Conservation (phyloP, 495 filamentous ascomycete genomes). For the Tetracladium setigerum region DNA sequence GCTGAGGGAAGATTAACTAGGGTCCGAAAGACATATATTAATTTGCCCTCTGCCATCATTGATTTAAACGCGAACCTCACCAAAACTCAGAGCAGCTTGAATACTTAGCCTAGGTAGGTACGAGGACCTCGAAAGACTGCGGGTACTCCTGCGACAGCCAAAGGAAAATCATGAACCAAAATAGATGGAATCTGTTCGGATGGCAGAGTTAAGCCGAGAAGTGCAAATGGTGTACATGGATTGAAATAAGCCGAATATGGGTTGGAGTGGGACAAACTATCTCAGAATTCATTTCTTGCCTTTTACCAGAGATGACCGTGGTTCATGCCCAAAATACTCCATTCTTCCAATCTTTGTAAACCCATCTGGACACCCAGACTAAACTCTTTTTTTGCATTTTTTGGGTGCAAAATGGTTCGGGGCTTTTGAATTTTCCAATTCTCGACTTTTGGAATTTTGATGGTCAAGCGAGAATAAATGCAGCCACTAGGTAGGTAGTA, state of each 20-base stretch:
- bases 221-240: constrained; percentile 9
- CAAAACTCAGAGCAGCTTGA: no score
- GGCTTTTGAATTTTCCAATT: constrained; percentile 3
- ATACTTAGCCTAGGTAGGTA: no score
- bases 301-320: constrained; percentile 36
- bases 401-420: not conserved
- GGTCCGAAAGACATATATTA: no score
- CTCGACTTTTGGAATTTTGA: not conserved
- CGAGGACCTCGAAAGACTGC: no score
- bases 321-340: constrained; percentile 27
- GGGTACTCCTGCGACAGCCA: no score
- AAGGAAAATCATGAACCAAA: no score
- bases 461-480: no score
- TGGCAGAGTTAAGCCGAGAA: not conserved
- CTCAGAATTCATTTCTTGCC: constrained; percentile 34
- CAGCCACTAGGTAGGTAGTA: no score
- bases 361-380: constrained; percentile 16
- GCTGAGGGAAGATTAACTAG: no score
- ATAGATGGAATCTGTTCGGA: no score
- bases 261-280: constrained; percentile 28
- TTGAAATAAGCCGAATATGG: constrained; percentile 10
- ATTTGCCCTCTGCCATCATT: no score
- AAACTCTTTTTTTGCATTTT: constrained; percentile 10
- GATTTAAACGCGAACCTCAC: no score
- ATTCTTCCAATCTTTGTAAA: constrained; percentile 31